A percentile compares a stretch with the other conserved stretches of the same genome.
These are phyloP conservation scores for Solanum ossicruentum DNA, from an alignment of 257 asterid genomes.

Conservation along the genomic window DNA sequence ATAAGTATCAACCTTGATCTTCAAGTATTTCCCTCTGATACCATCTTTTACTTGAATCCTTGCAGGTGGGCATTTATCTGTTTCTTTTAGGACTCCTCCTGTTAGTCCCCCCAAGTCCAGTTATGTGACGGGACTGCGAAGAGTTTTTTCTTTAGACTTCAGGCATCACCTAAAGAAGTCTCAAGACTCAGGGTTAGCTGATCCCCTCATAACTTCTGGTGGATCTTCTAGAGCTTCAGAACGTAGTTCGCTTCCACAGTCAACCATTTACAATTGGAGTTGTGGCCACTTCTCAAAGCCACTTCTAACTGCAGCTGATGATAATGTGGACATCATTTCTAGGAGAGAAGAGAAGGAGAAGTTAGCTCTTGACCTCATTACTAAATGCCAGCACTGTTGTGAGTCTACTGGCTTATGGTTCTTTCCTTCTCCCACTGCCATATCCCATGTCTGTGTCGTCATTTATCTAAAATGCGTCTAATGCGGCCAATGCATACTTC, in stretches of 20 bases:
- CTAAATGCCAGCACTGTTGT: constrained; percentile 83
- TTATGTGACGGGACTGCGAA: constrained; percentile 71
- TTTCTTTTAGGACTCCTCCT: constrained; percentile 92
- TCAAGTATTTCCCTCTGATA: neutral
- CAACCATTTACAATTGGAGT: constrained; percentile 88
- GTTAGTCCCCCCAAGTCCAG: constrained; percentile 96
- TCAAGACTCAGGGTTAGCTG: constrained; percentile 88
- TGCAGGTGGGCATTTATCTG: constrained; percentile 63
- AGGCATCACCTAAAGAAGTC: constrained; percentile 76
- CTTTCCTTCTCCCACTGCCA: neutral
- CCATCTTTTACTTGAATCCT: neutral
- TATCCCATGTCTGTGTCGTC: neutral
- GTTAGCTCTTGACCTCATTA: constrained; percentile 64
- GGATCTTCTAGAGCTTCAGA: constrained; percentile 65
- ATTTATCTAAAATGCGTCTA: neutral
- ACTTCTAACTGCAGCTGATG: constrained; percentile 76
- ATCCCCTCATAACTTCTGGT: constrained; percentile 74
- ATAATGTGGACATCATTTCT: constrained; percentile 59
- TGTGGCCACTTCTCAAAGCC: constrained; percentile 97
- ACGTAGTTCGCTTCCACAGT: constrained; percentile 82
- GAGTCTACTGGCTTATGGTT: constrained; percentile 13
- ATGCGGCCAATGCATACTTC: neutral
- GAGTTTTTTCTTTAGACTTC: constrained; percentile 92
- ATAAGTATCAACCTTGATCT: neutral
- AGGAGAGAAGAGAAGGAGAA: constrained; percentile 84